Percentiles rank a stretch among this genome's conserved stretches.
Evolutionary conservation across 2,329 filamentous ascomycete species (phyloP).

Genomic region (Fusarium piperis): DNA sequence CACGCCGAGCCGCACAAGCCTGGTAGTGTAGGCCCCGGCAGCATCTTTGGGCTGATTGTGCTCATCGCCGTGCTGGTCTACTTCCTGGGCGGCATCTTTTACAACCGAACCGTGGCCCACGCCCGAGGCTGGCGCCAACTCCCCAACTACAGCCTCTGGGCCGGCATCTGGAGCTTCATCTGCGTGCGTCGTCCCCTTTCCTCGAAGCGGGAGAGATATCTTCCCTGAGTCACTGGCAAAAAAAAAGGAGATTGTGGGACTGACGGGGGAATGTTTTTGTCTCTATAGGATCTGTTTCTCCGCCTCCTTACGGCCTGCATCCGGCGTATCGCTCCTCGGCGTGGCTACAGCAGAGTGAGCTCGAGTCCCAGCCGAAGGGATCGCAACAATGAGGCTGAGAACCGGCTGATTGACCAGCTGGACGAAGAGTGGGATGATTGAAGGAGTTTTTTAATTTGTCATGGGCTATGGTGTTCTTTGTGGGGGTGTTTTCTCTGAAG

Average conservation of each 20-base stretch:
- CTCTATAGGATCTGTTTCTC: conserved; percentile 69
- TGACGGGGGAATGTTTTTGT: conserved; percentile 36
- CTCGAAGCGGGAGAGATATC: conserved; percentile 45
- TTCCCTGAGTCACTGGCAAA: conserved; percentile 33
- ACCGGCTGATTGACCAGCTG: conserved; percentile 91
- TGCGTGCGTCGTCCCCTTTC: conserved; percentile 61
- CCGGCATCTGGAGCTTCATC: conserved; percentile 84
- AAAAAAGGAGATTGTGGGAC: conserved; percentile 19
- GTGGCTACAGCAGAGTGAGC: conserved; percentile 74
- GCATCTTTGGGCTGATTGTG: conserved; percentile 89
- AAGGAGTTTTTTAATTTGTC: not conserved
- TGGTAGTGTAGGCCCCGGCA: conserved; percentile 74
- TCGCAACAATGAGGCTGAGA: conserved; percentile 80
- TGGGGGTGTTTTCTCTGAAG: conserved; percentile 2
- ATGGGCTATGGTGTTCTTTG: conserved; percentile 8
- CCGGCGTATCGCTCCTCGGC: conserved; percentile 69
- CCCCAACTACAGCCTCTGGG: conserved; percentile 94
- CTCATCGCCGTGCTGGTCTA: conserved; percentile 84
- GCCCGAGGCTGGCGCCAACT: conserved; percentile 95
- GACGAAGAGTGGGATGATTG: conserved; percentile 97
- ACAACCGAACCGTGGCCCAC: conserved; percentile 93
- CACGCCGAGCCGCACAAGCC: conserved; percentile 75
- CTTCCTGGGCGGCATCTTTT: conserved; percentile 90
- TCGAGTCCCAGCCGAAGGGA: conserved; percentile 60
- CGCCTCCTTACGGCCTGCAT: conserved; percentile 76